Conservation (phyloP, 495 filamentous ascomycete species). For the Acidiella bohemica region DNA sequence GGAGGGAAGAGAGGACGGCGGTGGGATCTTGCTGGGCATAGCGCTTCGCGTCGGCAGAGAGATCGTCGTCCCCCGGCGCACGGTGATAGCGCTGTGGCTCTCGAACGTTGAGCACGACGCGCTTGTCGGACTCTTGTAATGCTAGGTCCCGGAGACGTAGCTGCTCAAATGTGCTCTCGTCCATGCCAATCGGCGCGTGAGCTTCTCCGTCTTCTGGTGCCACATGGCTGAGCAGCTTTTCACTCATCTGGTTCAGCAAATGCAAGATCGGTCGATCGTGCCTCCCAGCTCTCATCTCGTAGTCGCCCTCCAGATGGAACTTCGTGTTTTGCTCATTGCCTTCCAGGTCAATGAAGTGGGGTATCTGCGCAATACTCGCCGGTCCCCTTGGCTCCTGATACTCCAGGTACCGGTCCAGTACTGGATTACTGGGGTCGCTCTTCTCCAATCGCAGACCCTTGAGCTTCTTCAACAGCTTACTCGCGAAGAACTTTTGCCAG, state of each 20-base stretch:
- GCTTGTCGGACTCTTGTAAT: slow-evolving; percentile 53
- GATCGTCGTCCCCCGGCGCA: slow-evolving; percentile 23
- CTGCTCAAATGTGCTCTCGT: slow-evolving; percentile 60
- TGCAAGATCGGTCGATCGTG: slow-evolving; percentile 65
- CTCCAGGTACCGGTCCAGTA: slow-evolving; percentile 61
- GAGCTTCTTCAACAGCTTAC: slow-evolving; percentile 76
- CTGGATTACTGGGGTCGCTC: slow-evolving; percentile 51
- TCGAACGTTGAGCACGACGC: slow-evolving; percentile 65
- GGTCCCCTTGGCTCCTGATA: slow-evolving; percentile 38
- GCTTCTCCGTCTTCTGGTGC: slow-evolving; percentile 59
- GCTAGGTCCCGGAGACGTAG: slow-evolving; percentile 73
- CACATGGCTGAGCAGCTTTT: slow-evolving; percentile 81
- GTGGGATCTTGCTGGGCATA: slow-evolving; percentile 54
- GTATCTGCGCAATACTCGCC: slow-evolving; percentile 39
- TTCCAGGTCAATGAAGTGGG: slow-evolving; percentile 79
- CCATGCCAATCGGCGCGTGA: slow-evolving; percentile 48
- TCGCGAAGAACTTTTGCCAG: slow-evolving; percentile 86
- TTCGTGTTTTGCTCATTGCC: slow-evolving; percentile 85
- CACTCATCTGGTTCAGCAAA: slow-evolving; percentile 71
- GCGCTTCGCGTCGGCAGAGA: slow-evolving; percentile 42
- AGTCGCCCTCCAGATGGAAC: slow-evolving; percentile 62
- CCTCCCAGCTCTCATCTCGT: slow-evolving; percentile 65
- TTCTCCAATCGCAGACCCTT: slow-evolving; percentile 75
- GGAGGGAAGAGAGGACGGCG: slow-evolving; percentile 50
- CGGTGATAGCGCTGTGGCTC: slow-evolving; percentile 5